Conservation (phyloP, 2,329 filamentous ascomycete species). For the Diaporthe caulivora region DNA sequence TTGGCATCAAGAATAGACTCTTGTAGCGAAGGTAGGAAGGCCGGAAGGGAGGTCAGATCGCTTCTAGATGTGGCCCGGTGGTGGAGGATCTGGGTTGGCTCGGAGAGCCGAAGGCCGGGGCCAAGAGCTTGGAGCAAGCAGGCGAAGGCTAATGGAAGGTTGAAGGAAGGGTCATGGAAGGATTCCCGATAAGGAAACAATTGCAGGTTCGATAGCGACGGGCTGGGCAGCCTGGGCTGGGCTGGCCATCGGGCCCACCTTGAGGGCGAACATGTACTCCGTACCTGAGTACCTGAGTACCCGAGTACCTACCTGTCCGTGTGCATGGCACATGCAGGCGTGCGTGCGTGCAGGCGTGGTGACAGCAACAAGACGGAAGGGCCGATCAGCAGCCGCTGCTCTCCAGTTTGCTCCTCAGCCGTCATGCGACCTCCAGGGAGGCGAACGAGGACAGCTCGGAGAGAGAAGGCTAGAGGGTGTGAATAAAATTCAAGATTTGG, state of each 20-base stretch:
- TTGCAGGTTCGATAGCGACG: constrained; percentile 9
- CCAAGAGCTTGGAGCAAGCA: constrained; percentile 6
- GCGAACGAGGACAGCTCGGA: not conserved
- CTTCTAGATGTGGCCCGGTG: not conserved
- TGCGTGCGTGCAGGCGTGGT: not conserved
- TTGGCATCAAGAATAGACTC: constrained; percentile 19
- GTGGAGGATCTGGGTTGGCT: constrained; percentile 1
- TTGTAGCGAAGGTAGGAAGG: constrained; percentile 8
- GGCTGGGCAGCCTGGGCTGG: constrained; percentile 15
- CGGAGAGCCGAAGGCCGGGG: constrained; percentile 3
- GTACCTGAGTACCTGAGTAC: not conserved
- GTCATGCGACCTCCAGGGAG: constrained; percentile 12
- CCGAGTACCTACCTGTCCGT: too few relatives aligned
- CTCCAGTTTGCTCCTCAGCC: not conserved
- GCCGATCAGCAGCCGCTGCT: constrained; percentile 26
- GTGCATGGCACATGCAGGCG: too few relatives aligned
- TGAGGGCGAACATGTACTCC: too few relatives aligned
- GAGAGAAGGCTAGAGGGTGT: not conserved
- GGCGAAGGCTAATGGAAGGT: constrained; percentile 26
- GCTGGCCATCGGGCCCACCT: not conserved
- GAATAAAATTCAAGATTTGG: not conserved
- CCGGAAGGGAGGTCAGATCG: constrained; percentile 27
- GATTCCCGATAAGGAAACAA: constrained; percentile 11
- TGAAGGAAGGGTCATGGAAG: constrained; percentile 36
- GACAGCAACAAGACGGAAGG: constrained; percentile 7